Evolutionary conservation across 495 filamentous ascomycete genomes (phyloP).

Genomic region (Emericellopsis terricola): DNA sequence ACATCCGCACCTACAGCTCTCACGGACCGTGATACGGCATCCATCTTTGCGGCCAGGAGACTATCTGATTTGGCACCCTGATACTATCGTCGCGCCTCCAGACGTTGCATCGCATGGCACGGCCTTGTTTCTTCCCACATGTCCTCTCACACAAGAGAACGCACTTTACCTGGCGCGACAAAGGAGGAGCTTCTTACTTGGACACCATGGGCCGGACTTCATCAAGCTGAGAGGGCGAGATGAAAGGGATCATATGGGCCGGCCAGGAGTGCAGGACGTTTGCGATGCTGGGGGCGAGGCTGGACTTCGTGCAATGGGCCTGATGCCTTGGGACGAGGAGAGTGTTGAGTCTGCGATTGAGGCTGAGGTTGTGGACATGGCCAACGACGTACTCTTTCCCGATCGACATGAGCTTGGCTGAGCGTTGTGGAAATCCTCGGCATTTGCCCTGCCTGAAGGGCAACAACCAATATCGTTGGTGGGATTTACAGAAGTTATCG

Average conservation of each 20-base stretch:
- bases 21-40: slow-evolving; percentile 57
- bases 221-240: slow-evolving; percentile 30
- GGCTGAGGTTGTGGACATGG: slow-evolving; percentile 15
- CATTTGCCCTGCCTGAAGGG: no score
- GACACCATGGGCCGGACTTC: slow-evolving; percentile 54
- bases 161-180: slow-evolving; percentile 60
- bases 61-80: slow-evolving; percentile 86
- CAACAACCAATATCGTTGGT: no score
- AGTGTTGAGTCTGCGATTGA: slow-evolving; percentile 5
- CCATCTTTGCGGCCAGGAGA: slow-evolving; percentile 68
- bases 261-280: slow-evolving; percentile 31
- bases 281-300: slow-evolving; percentile 23
- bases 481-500: no score
- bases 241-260: slow-evolving; percentile 30
- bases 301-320: slow-evolving; percentile 28
- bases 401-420: slow-evolving; percentile 18
- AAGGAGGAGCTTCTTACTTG: slow-evolving; percentile 48
- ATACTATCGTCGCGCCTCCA: slow-evolving; percentile 28
- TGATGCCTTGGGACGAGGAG: slow-evolving; percentile 21
- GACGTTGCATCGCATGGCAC: slow-evolving; percentile 12
- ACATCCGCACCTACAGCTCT: slow-evolving; percentile 65
- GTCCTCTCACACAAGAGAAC: slow-evolving; percentile 64
- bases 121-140: slow-evolving; percentile 69
- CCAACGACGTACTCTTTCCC: slow-evolving; percentile 27
- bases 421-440: no score